Conservation (phyloP, 2,329 filamentous ascomycete genomes). For the Calcarisporium arbuscula region DNA sequence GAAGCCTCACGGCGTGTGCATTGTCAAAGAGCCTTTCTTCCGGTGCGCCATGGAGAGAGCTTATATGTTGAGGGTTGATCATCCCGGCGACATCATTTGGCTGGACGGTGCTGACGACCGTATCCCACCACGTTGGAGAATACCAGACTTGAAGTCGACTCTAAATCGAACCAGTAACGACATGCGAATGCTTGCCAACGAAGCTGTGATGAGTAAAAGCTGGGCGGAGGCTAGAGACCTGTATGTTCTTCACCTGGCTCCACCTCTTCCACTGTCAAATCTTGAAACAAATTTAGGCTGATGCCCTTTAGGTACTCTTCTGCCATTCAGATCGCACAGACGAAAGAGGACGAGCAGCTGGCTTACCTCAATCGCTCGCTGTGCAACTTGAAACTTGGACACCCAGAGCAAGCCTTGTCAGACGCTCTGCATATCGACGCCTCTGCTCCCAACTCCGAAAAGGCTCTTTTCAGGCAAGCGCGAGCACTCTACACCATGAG, state of each 20-base stretch:
- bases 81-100: slow-evolving; percentile 41
- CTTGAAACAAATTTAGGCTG: not conserved
- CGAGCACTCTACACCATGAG: slow-evolving; percentile 37
- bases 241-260: slow-evolving; percentile 19
- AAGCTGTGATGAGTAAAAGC: slow-evolving; percentile 15
- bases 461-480: slow-evolving; percentile 36
- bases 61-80: slow-evolving; percentile 44
- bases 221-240: slow-evolving; percentile 24
- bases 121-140: slow-evolving; percentile 32
- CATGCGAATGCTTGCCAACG: slow-evolving; percentile 27
- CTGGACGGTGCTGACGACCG: slow-evolving; percentile 27
- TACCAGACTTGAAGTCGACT: not conserved
- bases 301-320: slow-evolving; percentile 26
- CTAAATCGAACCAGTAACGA: slow-evolving; percentile 1
- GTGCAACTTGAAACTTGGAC: slow-evolving; percentile 22
- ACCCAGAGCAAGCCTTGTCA: slow-evolving; percentile 20
- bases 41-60: slow-evolving; percentile 30
- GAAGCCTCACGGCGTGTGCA: slow-evolving; percentile 22
- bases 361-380: slow-evolving; percentile 30
- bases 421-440: slow-evolving; percentile 18
- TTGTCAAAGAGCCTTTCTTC: slow-evolving; percentile 51
- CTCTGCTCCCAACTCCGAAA: slow-evolving; percentile 26
- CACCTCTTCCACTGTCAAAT: too few relatives aligned
- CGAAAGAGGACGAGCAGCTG: slow-evolving; percentile 26
- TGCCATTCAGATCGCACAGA: slow-evolving; percentile 25